Evolutionary conservation across 768 basidiomycete species (phyloP).

Genomic region (Lentinula edodes): DNA sequence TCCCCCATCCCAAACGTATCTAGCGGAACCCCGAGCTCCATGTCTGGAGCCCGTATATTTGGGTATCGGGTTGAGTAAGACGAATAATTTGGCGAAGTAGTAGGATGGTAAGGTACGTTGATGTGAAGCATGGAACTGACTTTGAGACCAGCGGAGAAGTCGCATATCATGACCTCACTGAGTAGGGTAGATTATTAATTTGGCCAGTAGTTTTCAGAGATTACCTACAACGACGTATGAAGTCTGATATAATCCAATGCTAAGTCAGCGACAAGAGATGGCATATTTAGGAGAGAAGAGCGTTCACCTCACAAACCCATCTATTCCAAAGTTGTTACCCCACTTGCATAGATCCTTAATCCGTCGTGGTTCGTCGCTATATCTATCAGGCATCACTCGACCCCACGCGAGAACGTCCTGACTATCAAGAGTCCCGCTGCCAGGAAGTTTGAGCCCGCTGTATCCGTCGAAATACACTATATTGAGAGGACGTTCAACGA

Average conservation of each 20-base stretch:
- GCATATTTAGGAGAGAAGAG: background rate
- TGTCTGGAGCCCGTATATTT: background rate
- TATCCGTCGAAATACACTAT: slow-evolving; percentile 27
- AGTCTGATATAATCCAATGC: background rate
- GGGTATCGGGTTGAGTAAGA: background rate
- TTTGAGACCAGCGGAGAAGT: slow-evolving; percentile 22
- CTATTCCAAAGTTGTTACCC: slow-evolving; percentile 23
- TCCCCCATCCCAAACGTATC: slow-evolving; percentile 1
- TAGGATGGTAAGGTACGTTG: background rate
- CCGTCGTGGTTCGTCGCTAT: slow-evolving; percentile 16
- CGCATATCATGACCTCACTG: slow-evolving; percentile 32
- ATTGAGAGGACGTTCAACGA: slow-evolving; percentile 19
- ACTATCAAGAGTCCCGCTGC: slow-evolving; percentile 26
- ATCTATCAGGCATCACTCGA: slow-evolving; percentile 12
- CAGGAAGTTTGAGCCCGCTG: slow-evolving; percentile 24
- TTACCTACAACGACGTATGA: background rate
- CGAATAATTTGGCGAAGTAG: background rate
- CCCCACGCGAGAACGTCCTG: slow-evolving; percentile 32
- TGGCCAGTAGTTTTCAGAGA: no score
- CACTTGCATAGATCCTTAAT: slow-evolving; percentile 25
- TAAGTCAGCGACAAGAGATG: background rate
- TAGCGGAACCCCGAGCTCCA: slow-evolving; percentile 4
- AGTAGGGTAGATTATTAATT: background rate
- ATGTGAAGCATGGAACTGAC: slow-evolving; percentile 17
- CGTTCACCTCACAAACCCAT: slow-evolving; percentile 25